Base-by-base conservation (phyloP, 768 basidiomycete species). In the Austroboletus festivus region DNA sequence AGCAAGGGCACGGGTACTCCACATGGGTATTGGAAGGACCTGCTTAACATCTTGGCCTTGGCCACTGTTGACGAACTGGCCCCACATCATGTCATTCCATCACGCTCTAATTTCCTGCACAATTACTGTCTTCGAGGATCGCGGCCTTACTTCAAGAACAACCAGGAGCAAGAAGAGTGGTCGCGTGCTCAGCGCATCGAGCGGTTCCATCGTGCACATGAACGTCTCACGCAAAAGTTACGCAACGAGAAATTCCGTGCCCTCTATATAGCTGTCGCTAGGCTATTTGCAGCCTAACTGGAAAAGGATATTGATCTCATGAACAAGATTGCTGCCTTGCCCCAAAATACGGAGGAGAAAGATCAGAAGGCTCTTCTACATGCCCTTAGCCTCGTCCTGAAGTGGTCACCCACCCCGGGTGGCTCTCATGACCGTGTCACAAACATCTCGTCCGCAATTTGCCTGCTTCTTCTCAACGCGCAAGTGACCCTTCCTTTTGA, bases 1-100 rank as follows among this genome's bases (percentile, higher is more conserved):
- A 16, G 5, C 16, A 46, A 50, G 31, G 33, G 20, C 11, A 7
- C 26, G 12, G 31, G 59, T 26, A 45, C 55, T 18, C 50, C 73
- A 4, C 85, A 88, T 42, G 86, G 86, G 0, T 86, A 82, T 57
- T 88, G 83, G 82, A 87, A 89, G 59, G 86, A 88, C 55, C 71
- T 87, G 19, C 74, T 86, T 44, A 83, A 86, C 44, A 80, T 89
- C 42, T 70, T 88, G 5, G 73, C 78, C 4, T 72, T 89, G 23
- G 81, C 80, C 11, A 72, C 80, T 1, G 62, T 73, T 15, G 77
- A 74, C 48, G 70, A 86, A 50, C 73, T 87, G 19, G 45, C 33
- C 19, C 51, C 59, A 13, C 44, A 16, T 1, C 1, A 26, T 2
- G 34, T 53, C 11, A 28, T 53, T 7, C 5, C 37, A 42, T 46